Evolutionary conservation across 2,329 filamentous ascomycete genomes (phyloP), one percentile per base, ranked within the genome.

Genomic region (Xylariaceae sp.): DNA sequence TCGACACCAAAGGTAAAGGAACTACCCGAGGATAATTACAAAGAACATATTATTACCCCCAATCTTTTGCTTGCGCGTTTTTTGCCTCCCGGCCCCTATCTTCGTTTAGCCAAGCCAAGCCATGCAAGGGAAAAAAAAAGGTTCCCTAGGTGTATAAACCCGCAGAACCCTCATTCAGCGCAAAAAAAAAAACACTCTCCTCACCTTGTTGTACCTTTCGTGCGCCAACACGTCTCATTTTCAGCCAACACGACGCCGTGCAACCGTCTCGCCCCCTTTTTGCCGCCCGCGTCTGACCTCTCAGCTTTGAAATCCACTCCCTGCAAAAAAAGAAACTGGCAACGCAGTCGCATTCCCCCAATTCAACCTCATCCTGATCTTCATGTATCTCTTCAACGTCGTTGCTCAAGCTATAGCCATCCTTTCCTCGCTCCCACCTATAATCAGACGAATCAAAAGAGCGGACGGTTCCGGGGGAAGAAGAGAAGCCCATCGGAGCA

Each of bases 371-470:
- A 49, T 57, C 58, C 55, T 30, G 47, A 64, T 60, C 63, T 58
- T 67, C 64, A 45, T 48, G 51, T 58, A 54, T 58, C 62, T 57
- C 59, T 23, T 66, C 62, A 62, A 47, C 57, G 44, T 45, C 37
- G 10, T 54, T 51, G 50, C 54, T 49, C 9, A 44, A 49, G 54
- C 54, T 53, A 60, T 58, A 49, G 23, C 23, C 23, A 5, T 30
- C 23, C 23, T 6, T 5, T 30, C 23, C 57, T 48, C 23, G 42
- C 58, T 57, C 56, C 56, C 50, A n/a, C 23, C 3, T 35, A 15
- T 51, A 35, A 34, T 58, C 47, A 39, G 58, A 64, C 48, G 64
- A 63, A 65, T 56, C 55, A 60, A 56, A 58, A 35, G 15, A 35
- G n/a, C 11, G 23, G 23, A 30, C 23, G 23, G 23, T 30, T 30